Base-by-base conservation (phyloP, 1,139 yeast genomes). In the Hemisphaericaspora xylanilytica region DNA sequence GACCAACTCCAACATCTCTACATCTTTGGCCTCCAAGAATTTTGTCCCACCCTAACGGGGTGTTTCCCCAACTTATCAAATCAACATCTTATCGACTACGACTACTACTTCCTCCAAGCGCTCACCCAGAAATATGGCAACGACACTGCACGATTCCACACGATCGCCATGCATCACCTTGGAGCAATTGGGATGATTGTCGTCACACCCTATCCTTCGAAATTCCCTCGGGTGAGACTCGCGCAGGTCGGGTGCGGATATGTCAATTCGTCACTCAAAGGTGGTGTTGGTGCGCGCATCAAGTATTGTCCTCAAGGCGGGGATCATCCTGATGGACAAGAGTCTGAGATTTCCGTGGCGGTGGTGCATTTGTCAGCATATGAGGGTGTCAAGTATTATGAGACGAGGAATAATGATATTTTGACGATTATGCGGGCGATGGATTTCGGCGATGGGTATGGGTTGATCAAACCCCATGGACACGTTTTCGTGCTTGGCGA, bases 401-500 rank as follows among this genome's bases (percentile, higher is more conserved):
- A 53, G 7, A 57, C 65, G 42, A 66, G 97, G 35, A 80, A 83
- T 50, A 46, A 54, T 3, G 81, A 84, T 51, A 70, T 78, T 22
- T 49, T 63, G 28, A 60, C 63, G 3, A 58, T 87, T 4, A 70
- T 80, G 52, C 62, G 77, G 22, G 69, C 78, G 3, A 57, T 85
- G 35, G 78, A 74, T 44, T 81, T 82, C 58, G 75, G 72, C 5
- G 88, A 81, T 53, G 84, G 80, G 2, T 70, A 55, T 59, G 79
- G 78, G 32, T 67, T 74, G n/a, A 63, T 78, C 41, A 78, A 73
- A 51, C 82, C 81, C 1, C 55, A 63, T 0, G 53, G 72, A 5
- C 95, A 85, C 54, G 61, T 81, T 9, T 84, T 88, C 51, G 61
- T 88, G 41, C 62, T 86, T 71, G 97, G 97, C 0, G 97, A 89